Conservation (phyloP, 1,139 yeast genomes). For the Pneumocystis murina region DNA sequence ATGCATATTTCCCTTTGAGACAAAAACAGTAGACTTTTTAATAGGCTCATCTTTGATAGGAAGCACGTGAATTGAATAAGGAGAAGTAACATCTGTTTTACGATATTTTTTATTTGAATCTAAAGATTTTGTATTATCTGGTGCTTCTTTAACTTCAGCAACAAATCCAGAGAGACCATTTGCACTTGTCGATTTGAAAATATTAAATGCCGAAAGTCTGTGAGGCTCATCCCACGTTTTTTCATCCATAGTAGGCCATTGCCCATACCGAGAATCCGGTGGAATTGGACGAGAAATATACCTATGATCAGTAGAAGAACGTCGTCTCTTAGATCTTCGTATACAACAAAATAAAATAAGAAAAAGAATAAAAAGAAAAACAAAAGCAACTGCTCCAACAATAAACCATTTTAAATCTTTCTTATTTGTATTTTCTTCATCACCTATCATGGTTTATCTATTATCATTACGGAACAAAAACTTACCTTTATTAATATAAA, state of each 20-base stretch:
- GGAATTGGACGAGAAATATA: conserved; percentile 9
- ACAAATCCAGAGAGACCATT: conserved; percentile 11
- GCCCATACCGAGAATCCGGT: conserved; percentile 1
- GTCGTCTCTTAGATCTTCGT: neutral
- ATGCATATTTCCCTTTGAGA: neutral
- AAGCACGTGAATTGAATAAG: conserved; percentile 1
- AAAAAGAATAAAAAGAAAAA: neutral
- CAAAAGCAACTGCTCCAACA: neutral
- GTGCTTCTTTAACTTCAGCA: conserved; percentile 9
- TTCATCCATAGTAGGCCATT: conserved; percentile 9
- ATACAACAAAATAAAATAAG: conserved; percentile 6
- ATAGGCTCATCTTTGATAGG: neutral
- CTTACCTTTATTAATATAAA: neutral
- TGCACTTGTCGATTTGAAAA: conserved; percentile 11
- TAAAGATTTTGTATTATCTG: neutral
- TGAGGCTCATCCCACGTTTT: conserved; percentile 10
- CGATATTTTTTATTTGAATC: conserved; percentile 7
- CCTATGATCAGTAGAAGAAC: conserved; percentile 1
- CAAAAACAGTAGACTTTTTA: conserved; percentile 1
- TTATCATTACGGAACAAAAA: neutral
- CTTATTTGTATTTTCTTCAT: neutral
- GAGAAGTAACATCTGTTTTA: conserved; percentile 1
- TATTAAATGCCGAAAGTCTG: conserved; percentile 11
- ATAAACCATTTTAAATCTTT: neutral
- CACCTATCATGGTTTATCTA: neutral